A percentile compares a stretch with the other conserved stretches of the same genome.
These are phyloP conservation scores for Vaucheria bursata DNA, from an alignment of 352 stramenopile species.

Conservation along the genomic window DNA sequence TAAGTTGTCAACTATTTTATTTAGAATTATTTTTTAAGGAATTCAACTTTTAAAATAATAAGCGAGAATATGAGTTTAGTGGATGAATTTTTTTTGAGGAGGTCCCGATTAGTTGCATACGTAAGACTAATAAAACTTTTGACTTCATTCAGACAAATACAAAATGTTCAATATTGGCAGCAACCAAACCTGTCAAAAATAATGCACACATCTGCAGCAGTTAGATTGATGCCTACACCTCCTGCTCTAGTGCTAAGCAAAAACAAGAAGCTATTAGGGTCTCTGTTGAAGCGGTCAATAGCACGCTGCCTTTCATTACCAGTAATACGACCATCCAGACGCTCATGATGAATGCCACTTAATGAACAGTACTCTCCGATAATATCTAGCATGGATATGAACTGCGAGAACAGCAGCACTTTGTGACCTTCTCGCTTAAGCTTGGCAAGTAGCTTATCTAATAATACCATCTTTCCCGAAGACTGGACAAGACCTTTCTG, in stretches of 20 bases:
- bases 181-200: not conserved
- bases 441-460: conserved; percentile 91
- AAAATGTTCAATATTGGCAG: too few relatives aligned
- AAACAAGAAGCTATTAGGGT: conserved; percentile 86
- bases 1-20: too few relatives aligned
- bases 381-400: conserved; percentile 91
- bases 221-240: conserved; percentile 95
- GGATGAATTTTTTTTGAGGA: too few relatives aligned
- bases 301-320: conserved; percentile 68
- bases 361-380: conserved; percentile 84
- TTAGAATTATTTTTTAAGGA: too few relatives aligned
- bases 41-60: too few relatives aligned
- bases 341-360: conserved; percentile 77
- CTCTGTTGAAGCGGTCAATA: conserved; percentile 96
- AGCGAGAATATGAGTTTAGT: too few relatives aligned
- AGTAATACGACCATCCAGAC: conserved; percentile 80
- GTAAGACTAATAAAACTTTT: too few relatives aligned
- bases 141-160: too few relatives aligned
- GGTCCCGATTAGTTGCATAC: too few relatives aligned
- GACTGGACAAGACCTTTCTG: conserved; percentile 71
- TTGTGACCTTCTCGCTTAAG: conserved; percentile 77
- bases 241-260: conserved; percentile 91
- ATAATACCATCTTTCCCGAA: conserved; percentile 80
- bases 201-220: conserved; percentile 58
- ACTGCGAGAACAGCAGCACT: conserved; percentile 92